Conservation (phyloP, 2,329 filamentous ascomycete species). For the Nemania sp. region DNA sequence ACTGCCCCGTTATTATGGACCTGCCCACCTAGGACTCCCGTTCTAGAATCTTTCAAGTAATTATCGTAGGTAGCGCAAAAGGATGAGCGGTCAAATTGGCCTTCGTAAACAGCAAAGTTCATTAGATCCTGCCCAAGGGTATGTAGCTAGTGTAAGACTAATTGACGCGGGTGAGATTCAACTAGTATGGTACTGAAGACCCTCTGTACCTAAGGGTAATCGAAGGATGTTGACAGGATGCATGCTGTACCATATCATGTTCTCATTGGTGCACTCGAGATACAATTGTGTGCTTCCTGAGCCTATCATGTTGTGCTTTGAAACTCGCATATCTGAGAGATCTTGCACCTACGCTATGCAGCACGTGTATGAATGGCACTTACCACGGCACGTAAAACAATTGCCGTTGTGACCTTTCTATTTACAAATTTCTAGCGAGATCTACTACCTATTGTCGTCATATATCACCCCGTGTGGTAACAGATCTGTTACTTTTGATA, state of each 20-base stretch:
- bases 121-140: too few species aligned
- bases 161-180: too few species aligned
- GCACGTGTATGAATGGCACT: not conserved
- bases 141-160: too few species aligned
- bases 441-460: not conserved
- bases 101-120: too few species aligned
- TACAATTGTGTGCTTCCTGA: not conserved
- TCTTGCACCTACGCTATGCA: not conserved
- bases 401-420: not conserved
- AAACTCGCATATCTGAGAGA: not conserved
- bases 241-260: not conserved
- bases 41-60: too few species aligned
- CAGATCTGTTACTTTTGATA: not conserved
- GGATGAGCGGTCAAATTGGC: too few species aligned
- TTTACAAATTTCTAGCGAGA: not conserved
- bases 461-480: conserved; percentile 1
- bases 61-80: too few species aligned
- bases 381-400: not conserved
- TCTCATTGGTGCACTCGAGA: conserved; percentile 10
- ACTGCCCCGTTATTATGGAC: too few species aligned
- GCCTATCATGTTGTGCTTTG: conserved; percentile 7
- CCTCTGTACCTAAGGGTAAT: not conserved
- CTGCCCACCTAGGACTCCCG: too few species aligned
- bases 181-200: too few species aligned
- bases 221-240: not conserved